Conservation (phyloP, 768 basidiomycete species). For the Naganishia friedmannii region DNA sequence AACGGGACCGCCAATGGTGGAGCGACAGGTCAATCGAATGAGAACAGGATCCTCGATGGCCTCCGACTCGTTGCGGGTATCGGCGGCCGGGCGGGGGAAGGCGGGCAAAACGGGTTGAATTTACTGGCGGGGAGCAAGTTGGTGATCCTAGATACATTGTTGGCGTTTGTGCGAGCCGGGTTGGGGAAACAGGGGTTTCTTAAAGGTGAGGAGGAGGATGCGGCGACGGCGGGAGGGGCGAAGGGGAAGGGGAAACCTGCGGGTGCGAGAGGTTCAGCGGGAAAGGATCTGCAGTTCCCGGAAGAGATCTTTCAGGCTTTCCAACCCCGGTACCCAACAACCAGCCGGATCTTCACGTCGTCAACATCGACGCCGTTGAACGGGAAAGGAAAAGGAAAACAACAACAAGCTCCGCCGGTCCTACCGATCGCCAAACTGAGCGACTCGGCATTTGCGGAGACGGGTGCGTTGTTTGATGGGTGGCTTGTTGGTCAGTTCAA, state of each 20-base stretch:
- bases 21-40: slow-evolving; percentile 28
- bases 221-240: too few species aligned
- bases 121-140: slow-evolving; percentile 38
- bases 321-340: neutral
- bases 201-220: neutral
- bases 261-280: neutral
- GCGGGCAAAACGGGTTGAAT: slow-evolving; percentile 37
- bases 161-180: slow-evolving; percentile 37
- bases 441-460: slow-evolving; percentile 19
- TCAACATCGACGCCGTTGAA: slow-evolving; percentile 11
- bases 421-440: neutral
- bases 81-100: slow-evolving; percentile 43
- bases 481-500: slow-evolving; percentile 7
- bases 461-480: slow-evolving; percentile 19
- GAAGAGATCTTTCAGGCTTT: slow-evolving; percentile 27
- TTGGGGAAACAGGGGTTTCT: slow-evolving; percentile 30
- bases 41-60: slow-evolving; percentile 46
- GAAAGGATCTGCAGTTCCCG: slow-evolving; percentile 23
- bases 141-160: slow-evolving; percentile 41
- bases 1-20: too few species aligned
- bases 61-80: slow-evolving; percentile 47
- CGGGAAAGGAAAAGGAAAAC: slow-evolving; percentile 7
- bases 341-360: neutral
- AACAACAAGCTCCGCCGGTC: neutral
- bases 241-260: neutral